A percentile compares a stretch with the other conserved stretches of the same genome.
Conservation (phyloP, 2,329 filamentous ascomycete genomes). For the Colletotrichum musicola region DNA sequence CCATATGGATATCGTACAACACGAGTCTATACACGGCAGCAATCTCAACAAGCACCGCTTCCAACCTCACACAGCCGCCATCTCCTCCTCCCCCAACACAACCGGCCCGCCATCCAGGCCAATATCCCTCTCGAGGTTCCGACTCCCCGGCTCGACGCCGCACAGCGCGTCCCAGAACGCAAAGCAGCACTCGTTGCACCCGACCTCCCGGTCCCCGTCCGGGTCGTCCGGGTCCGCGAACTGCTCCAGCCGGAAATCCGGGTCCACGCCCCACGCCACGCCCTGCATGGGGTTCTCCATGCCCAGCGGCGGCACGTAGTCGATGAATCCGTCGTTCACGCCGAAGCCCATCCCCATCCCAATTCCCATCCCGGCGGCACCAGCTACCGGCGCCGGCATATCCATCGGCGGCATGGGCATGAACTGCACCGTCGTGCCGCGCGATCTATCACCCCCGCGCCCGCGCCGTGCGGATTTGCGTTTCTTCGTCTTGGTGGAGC, state of each 20-base stretch:
- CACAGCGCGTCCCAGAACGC: constrained; percentile 27
- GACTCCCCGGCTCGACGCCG: constrained; percentile 4
- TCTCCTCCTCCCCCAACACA: constrained; percentile 23
- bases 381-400: constrained; percentile 17
- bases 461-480: neutral
- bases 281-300: constrained; percentile 25
- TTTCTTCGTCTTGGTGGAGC: neutral
- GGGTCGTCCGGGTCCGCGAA: neutral
- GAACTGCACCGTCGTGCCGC: constrained; percentile 5
- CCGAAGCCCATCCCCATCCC: constrained; percentile 14
- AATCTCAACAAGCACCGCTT: neutral
- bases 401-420: constrained; percentile 29
- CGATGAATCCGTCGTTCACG: constrained; percentile 31
- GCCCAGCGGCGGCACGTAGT: constrained; percentile 27
- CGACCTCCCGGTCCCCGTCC: constrained; percentile 3
- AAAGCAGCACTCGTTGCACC: constrained; percentile 23
- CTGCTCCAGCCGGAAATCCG: constrained; percentile 14
- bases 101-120: neutral
- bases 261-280: constrained; percentile 18
- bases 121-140: constrained; percentile 14
- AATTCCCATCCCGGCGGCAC: constrained; percentile 7
- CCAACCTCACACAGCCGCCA: constrained; percentile 18
- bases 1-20: neutral
- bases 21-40: neutral
- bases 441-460: neutral